Percentiles rank a stretch among this genome's conserved stretches.
Conservation (phyloP, 768 basidiomycete species). For the Mycena crocata region DNA sequence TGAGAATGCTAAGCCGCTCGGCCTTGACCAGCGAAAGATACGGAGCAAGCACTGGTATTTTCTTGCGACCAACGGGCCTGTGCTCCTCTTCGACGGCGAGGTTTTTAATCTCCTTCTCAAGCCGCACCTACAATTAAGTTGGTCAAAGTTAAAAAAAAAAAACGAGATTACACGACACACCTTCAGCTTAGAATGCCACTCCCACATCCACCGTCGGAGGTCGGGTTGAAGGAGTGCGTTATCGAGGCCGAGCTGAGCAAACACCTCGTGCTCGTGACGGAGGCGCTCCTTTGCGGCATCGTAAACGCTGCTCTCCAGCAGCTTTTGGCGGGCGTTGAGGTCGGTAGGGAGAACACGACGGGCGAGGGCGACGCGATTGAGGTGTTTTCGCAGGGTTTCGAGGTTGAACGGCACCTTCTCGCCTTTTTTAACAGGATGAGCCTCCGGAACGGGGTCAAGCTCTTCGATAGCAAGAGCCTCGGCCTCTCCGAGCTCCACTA, state of each 20-base stretch:
- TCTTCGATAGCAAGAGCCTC: slow-evolving; percentile 55
- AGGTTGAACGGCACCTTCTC: slow-evolving; percentile 80
- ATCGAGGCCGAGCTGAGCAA: slow-evolving; percentile 69
- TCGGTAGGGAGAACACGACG: slow-evolving; percentile 75
- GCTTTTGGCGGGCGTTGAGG: slow-evolving; percentile 77
- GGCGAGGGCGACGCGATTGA: slow-evolving; percentile 71
- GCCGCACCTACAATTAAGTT: slow-evolving; percentile 38
- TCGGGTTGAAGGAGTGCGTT: slow-evolving; percentile 58
- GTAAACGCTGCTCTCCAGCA: slow-evolving; percentile 88
- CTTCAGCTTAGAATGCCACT: slow-evolving; percentile 79
- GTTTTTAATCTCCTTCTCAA: slow-evolving; percentile 62
- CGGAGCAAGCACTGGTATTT: slow-evolving; percentile 57
- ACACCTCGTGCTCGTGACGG: slow-evolving; percentile 68
- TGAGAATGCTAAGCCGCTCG: slow-evolving; percentile 86
- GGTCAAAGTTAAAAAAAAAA: not conserved
- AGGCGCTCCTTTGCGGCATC: slow-evolving; percentile 83
- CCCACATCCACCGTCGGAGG: slow-evolving; percentile 86
- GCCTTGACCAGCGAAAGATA: slow-evolving; percentile 82
- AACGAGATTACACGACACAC: not conserved
- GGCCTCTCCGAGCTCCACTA: slow-evolving; percentile 67
- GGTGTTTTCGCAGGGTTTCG: slow-evolving; percentile 73
- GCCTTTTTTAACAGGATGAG: slow-evolving; percentile 61
- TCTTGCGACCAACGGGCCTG: slow-evolving; percentile 4
- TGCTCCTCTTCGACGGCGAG: slow-evolving; percentile 53
- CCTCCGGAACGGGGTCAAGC: slow-evolving; percentile 68